Conservation (phyloP, 306 rosid genomes). For the Glycine soja region DNA sequence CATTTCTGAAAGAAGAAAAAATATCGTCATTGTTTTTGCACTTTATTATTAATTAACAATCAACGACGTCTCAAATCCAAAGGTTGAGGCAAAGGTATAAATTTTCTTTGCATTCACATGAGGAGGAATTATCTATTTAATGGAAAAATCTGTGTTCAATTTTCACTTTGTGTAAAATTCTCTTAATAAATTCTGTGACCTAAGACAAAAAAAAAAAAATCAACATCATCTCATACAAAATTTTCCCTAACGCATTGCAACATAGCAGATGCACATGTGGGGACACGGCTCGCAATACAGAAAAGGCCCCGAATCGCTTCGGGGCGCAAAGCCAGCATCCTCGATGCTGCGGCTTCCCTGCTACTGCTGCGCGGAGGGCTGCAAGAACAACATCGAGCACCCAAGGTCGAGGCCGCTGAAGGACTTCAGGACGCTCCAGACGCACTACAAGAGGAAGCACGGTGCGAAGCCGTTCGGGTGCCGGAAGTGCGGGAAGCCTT, state of each 20-base stretch:
- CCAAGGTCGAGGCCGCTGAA: slow-evolving; percentile 86
- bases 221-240: background rate
- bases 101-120: no score
- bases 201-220: no score
- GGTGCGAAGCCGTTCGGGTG: slow-evolving; percentile 90
- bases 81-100: no score
- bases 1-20: no score
- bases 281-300: slow-evolving; percentile 95
- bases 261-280: slow-evolving; percentile 96
- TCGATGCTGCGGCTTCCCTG: slow-evolving; percentile 86
- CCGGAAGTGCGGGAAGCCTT: slow-evolving; percentile 82
- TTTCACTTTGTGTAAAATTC: no score
- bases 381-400: slow-evolving; percentile 84
- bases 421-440: slow-evolving; percentile 90
- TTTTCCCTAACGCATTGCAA: background rate
- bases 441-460: slow-evolving; percentile 94
- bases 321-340: slow-evolving; percentile 81
- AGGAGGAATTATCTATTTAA: no score
- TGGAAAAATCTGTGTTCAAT: no score
- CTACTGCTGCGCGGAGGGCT: slow-evolving; percentile 94
- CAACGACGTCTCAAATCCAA: no score
- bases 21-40: no score
- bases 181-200: no score
- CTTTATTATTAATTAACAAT: no score
- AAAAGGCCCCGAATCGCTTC: slow-evolving; percentile 87